Evolutionary conservation across 306 rosid genomes (phyloP), one percentile per base, ranked within the genome.

Genomic region (Lathyrus sativus): DNA sequence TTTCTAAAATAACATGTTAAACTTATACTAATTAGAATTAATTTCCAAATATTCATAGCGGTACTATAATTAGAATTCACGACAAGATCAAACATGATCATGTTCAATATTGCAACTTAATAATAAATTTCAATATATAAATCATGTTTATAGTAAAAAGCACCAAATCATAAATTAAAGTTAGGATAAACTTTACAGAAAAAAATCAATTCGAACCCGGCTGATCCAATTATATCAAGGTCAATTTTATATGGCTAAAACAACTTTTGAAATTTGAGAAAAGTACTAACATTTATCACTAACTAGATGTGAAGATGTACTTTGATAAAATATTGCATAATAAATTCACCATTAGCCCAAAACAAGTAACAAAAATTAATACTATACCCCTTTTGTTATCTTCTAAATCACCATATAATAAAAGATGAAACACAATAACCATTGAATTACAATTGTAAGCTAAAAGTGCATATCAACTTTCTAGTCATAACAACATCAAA

Each of bases 401-500:
- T 45, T n/a, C 19, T 13, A 13, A 44, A 44, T 44, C 49, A 13
- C 15, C 15, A 44, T 44, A 44, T 7, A 44, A 44, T 44, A 44
- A 44, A 44, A 13, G 18, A 44, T 44, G 50, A 15, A 44, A 44
- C 68, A 51, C 70, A 61, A 2, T 35, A 54, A 70, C 43, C 64
- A n/a, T 51, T 66, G 45, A 61, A 29, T 44, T 60, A 35, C 49
- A 59, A 26, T 51, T 58, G 29, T 53, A 3, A 76, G 45, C 45
- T 51, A 60, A 74, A 58, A 10, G 28, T 1, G 56, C 60, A 51
- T 22, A 51, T 22, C 7, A 35, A 14, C 38, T 77, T 76, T 71
- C 77, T 59, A 71, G 66, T 81, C 85, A 84, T 71, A 54, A 64
- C 61, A 82, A 61, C 68, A 75, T 9, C 43, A 83, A 41, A 53